Evolutionary conservation across 306 rosid species (phyloP), one percentile per base, ranked within the genome.

Genomic region (Hippophae rhamnoides): DNA sequence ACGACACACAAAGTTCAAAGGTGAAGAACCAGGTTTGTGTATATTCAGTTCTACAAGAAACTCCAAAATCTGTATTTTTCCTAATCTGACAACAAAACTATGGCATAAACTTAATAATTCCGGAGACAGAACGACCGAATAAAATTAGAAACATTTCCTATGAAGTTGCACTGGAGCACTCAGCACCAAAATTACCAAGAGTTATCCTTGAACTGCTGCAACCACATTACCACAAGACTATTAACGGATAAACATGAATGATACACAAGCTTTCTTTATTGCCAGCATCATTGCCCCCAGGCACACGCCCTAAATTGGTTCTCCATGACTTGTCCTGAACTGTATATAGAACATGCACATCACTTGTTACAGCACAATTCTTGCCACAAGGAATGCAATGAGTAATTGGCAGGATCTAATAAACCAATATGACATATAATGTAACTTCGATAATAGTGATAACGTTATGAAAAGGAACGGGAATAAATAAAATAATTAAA

Each of bases 261-360:
- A 44, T 25, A 55, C 48, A 72, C 55, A 61, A 60, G 62, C 50
- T 67, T 67, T 62, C 53, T 23, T 64, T 78, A 50, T 61, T 11
- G 38, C 46, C 52, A 53, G 64, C 57, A 41, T 85, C 88, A 88
- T 65, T 86, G 95, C 62, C 95, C 99, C 96, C 96, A 90, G 66
- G 92, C 85, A 72, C 97, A 90, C 66, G 95, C 86, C 84, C 96
- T 90, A 61, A 41, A 77, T 75, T 62, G 66, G 68, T 23, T 67
- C 58, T 62, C 57, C 63, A 52, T 57, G 47, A 57, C 57, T 44
- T 67, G 63, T 40, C 63, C 68, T 40, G 61, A 56, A 14, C 56
- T 69, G 63, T 48, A 10, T 18, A 42, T 9, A 49, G 50, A 50
- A 45, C 49, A 58, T 49, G 13, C 26, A 56, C 10, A 31, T 50